Conservation (phyloP, 257 asterid genomes). For the Primulina huaijiensis region DNA sequence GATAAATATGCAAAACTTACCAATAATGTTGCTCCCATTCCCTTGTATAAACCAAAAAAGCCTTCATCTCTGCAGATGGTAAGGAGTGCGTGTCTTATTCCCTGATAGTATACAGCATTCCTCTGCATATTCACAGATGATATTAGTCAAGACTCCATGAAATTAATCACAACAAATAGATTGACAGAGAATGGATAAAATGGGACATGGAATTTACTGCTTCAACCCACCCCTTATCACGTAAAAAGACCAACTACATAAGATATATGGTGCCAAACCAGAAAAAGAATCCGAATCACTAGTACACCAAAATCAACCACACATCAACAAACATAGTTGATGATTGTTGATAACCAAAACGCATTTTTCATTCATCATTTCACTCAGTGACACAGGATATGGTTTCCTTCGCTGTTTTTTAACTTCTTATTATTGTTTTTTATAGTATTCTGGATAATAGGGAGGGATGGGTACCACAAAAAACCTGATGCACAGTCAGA, state of each 20-base stretch:
- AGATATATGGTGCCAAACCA: not conserved
- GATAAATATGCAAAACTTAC: constrained; percentile 33
- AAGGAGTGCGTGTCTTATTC: constrained; percentile 70
- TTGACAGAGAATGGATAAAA: not conserved
- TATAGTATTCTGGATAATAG: not conserved
- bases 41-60: constrained; percentile 79
- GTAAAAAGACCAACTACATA: constrained; percentile 1
- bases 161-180: constrained; percentile 3
- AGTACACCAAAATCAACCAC: not conserved
- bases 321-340: not conserved
- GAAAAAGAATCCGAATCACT: constrained; percentile 3
- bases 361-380: constrained; percentile 6
- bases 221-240: constrained; percentile 7
- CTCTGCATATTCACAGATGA: constrained; percentile 44
- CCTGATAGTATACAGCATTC: constrained; percentile 70
- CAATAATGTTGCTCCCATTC: constrained; percentile 90
- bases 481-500: not conserved
- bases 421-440: not conserved
- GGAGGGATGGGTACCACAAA: not conserved
- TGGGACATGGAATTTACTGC: constrained; percentile 2
- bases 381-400: no score
- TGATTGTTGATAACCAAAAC: not conserved
- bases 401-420: not conserved
- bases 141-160: constrained; percentile 6
- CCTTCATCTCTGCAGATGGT: constrained; percentile 96